Conservation (phyloP, 768 basidiomycete genomes). For the Sporobolomyces roseus region DNA sequence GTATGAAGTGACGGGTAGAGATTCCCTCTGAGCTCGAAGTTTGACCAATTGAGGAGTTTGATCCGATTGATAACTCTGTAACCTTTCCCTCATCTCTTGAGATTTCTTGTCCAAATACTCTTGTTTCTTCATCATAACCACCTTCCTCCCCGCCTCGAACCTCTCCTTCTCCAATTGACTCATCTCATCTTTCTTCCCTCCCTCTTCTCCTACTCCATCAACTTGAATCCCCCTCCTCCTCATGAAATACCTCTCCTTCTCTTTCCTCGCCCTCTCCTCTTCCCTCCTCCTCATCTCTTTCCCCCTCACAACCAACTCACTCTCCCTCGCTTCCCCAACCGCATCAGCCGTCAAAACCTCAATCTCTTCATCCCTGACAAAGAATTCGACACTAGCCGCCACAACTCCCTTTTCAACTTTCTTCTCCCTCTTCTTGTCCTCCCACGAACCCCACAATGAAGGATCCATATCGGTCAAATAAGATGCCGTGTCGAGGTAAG, state of each 20-base stretch:
- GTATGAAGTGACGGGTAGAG: constrained; percentile 71
- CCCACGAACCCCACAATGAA: constrained; percentile 70
- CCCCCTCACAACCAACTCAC: constrained; percentile 37
- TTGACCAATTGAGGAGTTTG: constrained; percentile 57
- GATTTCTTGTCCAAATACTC: constrained; percentile 57
- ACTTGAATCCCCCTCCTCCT: neutral
- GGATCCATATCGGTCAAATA: constrained; percentile 83
- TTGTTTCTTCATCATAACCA: constrained; percentile 4
- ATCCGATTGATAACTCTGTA: constrained; percentile 57
- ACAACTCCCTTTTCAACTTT: constrained; percentile 61
- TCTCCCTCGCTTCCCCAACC: constrained; percentile 31
- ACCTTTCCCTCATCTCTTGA: constrained; percentile 55
- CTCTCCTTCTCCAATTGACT: neutral
- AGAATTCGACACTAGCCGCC: constrained; percentile 51
- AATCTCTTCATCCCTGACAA: constrained; percentile 59
- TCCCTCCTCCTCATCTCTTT: constrained; percentile 34
- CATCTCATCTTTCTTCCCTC: neutral
- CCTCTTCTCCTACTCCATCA: neutral
- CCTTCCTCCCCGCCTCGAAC: constrained; percentile 14
- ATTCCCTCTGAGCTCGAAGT: constrained; percentile 64
- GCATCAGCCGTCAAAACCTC: constrained; percentile 69
- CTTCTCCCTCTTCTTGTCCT: constrained; percentile 59
- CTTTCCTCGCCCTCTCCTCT: constrained; percentile 23
- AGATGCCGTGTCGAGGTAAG: constrained; percentile 79
- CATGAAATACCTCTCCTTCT: constrained; percentile 18